Base-by-base conservation (phyloP, 2,329 filamentous ascomycete species). In the Gaeumannomyces tritici region DNA sequence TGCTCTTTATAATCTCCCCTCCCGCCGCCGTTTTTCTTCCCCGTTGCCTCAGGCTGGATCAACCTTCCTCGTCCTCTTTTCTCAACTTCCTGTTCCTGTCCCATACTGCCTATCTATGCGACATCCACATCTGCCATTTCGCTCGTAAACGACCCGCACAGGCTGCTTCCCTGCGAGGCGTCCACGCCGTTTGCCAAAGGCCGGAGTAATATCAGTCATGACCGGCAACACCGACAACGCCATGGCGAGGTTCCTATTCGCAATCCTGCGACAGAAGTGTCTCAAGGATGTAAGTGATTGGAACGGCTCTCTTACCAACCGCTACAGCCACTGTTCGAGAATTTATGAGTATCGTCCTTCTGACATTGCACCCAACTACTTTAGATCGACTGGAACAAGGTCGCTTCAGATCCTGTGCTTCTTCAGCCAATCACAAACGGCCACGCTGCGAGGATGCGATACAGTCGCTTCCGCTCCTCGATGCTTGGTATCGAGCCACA, bases 381-480 rank as follows among this genome's bases (percentile, higher is more conserved):
- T 51, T 62, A 86, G 83, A 83, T 86, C 68, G 80, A 86, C 70
- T 86, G 83, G 83, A 80, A 80, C 64, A 72, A 77, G 69, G 83
- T 86, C 57, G 83, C 83, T 61, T 71, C 75, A 47, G 80, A 84
- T 64, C 81, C 82, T 26, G 76, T 83, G 59, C 75, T 86, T 12
- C 65, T 78, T 28, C 76, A 83, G 60, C 75, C 78, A 66, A 85
- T 85, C 64, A 78, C 81, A 65, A 86, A 85, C 68, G 83, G 83
- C 57, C 83, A 86, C 70, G 83, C 83, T 33, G 83, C 83, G 35
- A 79, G 83, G 59, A 86, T 86, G 83, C 77, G 83, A 62, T 86
- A 80, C 70, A 80, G 81, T 18, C 78, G 83, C 47, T 84, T 84
- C 69, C 73, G 75, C 31, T 69, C 74, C 12, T 72, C 77, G 13